These are phyloP conservation scores for Podila clonocystis DNA, from an alignment of 192 early-diverging fungal genomes.

Conservation along the genomic window DNA sequence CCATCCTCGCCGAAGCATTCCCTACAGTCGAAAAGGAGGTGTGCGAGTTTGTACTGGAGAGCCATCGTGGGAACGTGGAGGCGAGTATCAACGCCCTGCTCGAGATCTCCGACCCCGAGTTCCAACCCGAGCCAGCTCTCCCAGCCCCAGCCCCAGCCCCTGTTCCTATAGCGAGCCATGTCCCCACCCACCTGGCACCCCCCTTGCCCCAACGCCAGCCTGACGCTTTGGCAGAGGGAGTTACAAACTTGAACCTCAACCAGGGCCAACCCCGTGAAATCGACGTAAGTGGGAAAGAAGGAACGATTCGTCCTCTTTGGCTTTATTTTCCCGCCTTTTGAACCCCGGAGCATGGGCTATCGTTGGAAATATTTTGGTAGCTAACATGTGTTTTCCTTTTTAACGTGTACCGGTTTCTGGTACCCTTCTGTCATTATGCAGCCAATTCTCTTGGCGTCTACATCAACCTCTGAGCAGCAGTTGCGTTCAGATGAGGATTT, in stretches of 20 bases:
- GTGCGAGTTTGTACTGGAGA: conserved; percentile 59
- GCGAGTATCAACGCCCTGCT: conserved; percentile 60
- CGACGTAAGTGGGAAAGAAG: conserved; percentile 27
- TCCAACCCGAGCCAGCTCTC: conserved; percentile 39
- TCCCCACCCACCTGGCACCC: conserved; percentile 4
- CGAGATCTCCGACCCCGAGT: conserved; percentile 65
- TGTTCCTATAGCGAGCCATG: background rate
- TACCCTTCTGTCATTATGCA: background rate
- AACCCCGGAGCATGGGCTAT: background rate
- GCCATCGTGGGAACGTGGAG: conserved; percentile 58
- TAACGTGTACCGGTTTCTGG: background rate
- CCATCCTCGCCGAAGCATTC: conserved; percentile 62
- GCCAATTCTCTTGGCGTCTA: conserved; percentile 54
- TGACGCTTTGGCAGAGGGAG: conserved; percentile 13
- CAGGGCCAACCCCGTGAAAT: conserved; percentile 28
- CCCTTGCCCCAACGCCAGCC: conserved; percentile 44
- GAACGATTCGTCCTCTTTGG: background rate
- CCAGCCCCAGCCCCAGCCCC: conserved; percentile 16
- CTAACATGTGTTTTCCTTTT: background rate
- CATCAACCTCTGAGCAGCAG: conserved; percentile 58
- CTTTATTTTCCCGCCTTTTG: background rate
- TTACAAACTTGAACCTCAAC: conserved; percentile 23
- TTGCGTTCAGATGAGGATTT: conserved; percentile 65
- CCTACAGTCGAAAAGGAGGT: conserved; percentile 61
- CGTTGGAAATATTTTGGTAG: too few relatives aligned